Percentiles rank a stretch among this genome's conserved stretches.
phyloP scores from a whole-genome alignment of 2,329 filamentous ascomycete genomes.

The Claviceps quebecensis region DNA sequence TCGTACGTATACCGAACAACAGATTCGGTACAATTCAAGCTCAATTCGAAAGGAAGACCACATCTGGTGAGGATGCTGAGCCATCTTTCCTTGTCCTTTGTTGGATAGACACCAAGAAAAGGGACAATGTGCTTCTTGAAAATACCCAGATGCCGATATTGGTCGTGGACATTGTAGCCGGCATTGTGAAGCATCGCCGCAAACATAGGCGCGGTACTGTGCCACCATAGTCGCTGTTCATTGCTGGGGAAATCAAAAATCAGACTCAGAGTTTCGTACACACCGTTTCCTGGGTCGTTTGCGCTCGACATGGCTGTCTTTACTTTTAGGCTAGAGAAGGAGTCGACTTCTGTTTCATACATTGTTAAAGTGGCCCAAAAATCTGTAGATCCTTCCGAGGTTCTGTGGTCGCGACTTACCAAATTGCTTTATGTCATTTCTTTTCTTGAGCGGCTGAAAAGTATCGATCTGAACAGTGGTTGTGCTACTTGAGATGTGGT shows the following conservation, averaged over 20 bases:
- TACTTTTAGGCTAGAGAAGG: neutral
- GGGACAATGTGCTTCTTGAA: neutral
- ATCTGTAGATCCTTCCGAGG: neutral
- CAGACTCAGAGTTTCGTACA: neutral
- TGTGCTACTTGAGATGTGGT: too few relatives aligned
- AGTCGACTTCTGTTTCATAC: neutral
- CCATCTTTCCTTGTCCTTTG: neutral
- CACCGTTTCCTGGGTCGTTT: neutral
- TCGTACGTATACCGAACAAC: slow-evolving; percentile 2
- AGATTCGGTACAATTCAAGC: neutral
- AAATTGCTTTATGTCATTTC: too few relatives aligned
- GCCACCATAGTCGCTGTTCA: slow-evolving; percentile 2
- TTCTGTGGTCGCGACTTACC: too few relatives aligned
- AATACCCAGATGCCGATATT: neutral
- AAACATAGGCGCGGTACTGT: slow-evolving; percentile 2
- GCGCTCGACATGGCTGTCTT: neutral
- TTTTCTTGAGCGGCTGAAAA: too few relatives aligned
- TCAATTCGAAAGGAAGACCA: slow-evolving; percentile 1
- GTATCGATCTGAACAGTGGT: too few relatives aligned
- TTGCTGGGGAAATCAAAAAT: neutral
- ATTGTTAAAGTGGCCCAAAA: neutral
- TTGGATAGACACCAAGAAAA: neutral
- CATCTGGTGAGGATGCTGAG: neutral
- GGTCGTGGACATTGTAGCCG: neutral
- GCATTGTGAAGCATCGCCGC: neutral